Evolutionary conservation across 208 protist genomes (phyloP).

Genomic region (Endotrypanum monterogeii): DNA sequence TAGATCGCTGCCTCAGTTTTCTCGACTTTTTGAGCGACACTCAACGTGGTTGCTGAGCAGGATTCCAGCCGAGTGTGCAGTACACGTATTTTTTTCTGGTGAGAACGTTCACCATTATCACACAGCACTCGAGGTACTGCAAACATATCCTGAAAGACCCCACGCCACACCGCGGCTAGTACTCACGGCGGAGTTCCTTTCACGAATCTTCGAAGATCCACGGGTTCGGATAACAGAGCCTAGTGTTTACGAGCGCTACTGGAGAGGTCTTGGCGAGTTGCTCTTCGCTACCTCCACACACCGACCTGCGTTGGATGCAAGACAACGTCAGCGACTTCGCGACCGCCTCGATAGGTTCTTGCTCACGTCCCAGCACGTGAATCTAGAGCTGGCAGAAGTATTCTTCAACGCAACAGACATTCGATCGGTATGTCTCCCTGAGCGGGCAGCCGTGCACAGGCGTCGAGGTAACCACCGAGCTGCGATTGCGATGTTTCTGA

Average conservation of each 20-base stretch:
- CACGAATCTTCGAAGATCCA: constrained; percentile 8
- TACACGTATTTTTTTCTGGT: constrained; percentile 20
- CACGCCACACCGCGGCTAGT: constrained; percentile 4
- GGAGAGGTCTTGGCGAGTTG: constrained; percentile 20
- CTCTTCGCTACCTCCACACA: constrained; percentile 12
- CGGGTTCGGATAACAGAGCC: constrained; percentile 13
- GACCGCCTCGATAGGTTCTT: constrained; percentile 48
- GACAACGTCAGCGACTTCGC: constrained; percentile 13
- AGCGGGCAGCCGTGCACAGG: constrained; percentile 67
- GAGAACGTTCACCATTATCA: constrained; percentile 20
- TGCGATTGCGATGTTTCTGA: constrained; percentile 67
- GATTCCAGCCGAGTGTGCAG: constrained; percentile 13
- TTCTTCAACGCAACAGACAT: constrained; percentile 55
- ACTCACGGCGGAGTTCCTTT: constrained; percentile 19
- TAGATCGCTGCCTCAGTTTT: constrained; percentile 1
- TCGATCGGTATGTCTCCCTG: constrained; percentile 24
- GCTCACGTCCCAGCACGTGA: constrained; percentile 34
- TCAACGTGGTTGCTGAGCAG: constrained; percentile 22
- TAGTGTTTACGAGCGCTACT: constrained; percentile 28
- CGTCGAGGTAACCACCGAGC: constrained; percentile 50
- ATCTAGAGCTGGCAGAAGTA: constrained; percentile 21
- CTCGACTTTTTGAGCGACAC: constrained; percentile 19
- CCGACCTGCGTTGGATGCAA: neutral
- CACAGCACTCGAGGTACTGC: constrained; percentile 13
- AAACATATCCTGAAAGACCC: neutral